Percentiles rank a stretch among this genome's conserved stretches.
These are phyloP conservation scores for Botryotinia narcissicola DNA, from an alignment of 2,329 filamentous ascomycete genomes.

Conservation along the genomic window DNA sequence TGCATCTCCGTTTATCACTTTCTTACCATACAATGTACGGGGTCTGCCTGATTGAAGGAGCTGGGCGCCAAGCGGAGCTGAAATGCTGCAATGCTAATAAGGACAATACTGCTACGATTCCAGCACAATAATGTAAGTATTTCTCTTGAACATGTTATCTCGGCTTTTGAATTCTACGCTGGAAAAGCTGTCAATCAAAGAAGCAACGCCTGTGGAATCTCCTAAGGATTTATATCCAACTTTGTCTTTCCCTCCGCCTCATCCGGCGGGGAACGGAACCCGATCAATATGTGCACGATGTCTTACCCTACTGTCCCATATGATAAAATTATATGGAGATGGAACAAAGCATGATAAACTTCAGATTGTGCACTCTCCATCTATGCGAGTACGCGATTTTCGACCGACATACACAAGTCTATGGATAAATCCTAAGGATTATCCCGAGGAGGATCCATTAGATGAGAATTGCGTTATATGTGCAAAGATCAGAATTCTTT, in stretches of 20 bases:
- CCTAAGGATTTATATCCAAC: neutral
- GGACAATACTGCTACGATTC: neutral
- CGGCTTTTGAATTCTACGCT: neutral
- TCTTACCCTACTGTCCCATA: neutral
- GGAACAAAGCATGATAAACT: neutral
- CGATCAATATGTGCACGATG: constrained; percentile 2
- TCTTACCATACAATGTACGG: neutral
- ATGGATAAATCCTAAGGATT: neutral
- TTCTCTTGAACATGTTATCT: neutral
- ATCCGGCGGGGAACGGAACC: neutral
- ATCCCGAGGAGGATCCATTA: neutral
- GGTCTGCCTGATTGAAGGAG: neutral
- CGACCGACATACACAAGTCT: neutral
- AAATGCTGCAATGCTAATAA: neutral
- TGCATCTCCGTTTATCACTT: neutral
- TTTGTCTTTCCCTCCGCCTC: neutral
- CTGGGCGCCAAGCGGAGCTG: neutral
- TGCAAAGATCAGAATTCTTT: neutral
- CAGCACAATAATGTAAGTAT: neutral
- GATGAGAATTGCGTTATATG: neutral
- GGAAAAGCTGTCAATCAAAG: neutral
- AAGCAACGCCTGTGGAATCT: neutral
- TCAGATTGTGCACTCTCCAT: neutral
- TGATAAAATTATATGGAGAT: neutral
- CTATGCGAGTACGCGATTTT: neutral